Conservation (phyloP, 2,329 filamentous ascomycete species). For the Fusarium sambucinum region DNA sequence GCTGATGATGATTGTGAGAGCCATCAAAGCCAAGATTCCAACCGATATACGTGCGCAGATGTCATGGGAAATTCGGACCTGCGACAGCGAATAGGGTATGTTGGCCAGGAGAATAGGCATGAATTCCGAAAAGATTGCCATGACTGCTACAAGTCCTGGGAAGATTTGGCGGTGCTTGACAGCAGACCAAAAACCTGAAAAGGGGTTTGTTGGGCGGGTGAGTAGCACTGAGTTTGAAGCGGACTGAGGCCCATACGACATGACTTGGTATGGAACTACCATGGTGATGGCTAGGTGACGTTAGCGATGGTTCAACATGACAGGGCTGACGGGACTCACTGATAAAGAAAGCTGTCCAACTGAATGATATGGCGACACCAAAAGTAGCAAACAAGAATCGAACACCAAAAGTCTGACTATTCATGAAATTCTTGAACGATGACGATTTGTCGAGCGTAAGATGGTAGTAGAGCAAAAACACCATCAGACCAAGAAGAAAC, state of each 20-base stretch:
- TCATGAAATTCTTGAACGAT: conserved; percentile 56
- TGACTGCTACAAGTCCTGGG: conserved; percentile 56
- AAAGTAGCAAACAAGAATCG: conserved; percentile 59
- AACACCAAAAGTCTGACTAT: conserved; percentile 58
- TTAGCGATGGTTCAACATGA: background rate
- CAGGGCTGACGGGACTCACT: conserved; percentile 25
- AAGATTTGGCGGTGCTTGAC: conserved; percentile 51
- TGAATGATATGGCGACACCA: conserved; percentile 58
- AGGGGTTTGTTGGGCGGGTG: conserved; percentile 59
- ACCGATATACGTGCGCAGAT: conserved; percentile 57
- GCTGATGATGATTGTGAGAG: conserved; percentile 54
- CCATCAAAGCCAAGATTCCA: conserved; percentile 58
- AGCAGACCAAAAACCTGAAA: conserved; percentile 56
- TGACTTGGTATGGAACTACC: conserved; percentile 59
- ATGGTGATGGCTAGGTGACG: conserved; percentile 57
- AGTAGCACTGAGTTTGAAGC: conserved; percentile 56
- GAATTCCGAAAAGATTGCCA: conserved; percentile 62
- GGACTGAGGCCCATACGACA: conserved; percentile 52
- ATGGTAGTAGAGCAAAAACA: conserved; percentile 57
- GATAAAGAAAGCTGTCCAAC: conserved; percentile 58
- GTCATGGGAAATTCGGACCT: conserved; percentile 55
- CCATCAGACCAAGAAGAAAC: conserved; percentile 53
- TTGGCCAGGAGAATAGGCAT: conserved; percentile 64
- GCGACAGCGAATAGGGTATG: conserved; percentile 60
- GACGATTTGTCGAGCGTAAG: conserved; percentile 48